phyloP scores from a whole-genome alignment of 306 rosid species.

The Notholithocarpus densiflorus region DNA sequence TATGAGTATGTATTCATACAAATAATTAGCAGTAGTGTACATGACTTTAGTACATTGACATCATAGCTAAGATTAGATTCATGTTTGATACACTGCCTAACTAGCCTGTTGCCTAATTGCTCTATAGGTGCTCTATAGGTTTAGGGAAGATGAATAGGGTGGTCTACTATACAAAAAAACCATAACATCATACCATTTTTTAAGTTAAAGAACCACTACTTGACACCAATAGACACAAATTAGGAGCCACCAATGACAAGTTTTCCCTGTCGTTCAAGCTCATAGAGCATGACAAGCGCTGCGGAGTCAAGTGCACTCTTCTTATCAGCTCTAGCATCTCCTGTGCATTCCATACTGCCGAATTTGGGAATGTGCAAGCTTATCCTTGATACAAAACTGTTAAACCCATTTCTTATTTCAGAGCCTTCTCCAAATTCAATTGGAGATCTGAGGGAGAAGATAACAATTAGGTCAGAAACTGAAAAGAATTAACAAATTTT shows the following conservation, averaged over 20 bases:
- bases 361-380: constrained; percentile 64
- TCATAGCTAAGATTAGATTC: neutral
- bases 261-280: constrained; percentile 56
- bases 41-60: neutral
- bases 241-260: constrained; percentile 41
- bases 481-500: neutral
- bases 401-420: constrained; percentile 42
- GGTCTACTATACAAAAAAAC: neutral
- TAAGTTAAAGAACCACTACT: neutral
- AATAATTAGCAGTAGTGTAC: neutral
- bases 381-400: constrained; percentile 57
- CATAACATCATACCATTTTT: neutral
- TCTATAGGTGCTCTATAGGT: neutral
- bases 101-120: neutral
- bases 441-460: constrained; percentile 37
- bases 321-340: constrained; percentile 78
- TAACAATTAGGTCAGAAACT: neutral
- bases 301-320: constrained; percentile 80
- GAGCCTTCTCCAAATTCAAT: constrained; percentile 45
- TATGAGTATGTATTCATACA: no score
- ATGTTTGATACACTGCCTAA: neutral
- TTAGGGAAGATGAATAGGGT: neutral
- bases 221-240: neutral
- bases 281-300: constrained; percentile 58
- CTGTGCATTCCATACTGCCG: constrained; percentile 57